Evolutionary conservation across 352 stramenopile genomes (phyloP).

Genomic region (Pythium plurisporium): DNA sequence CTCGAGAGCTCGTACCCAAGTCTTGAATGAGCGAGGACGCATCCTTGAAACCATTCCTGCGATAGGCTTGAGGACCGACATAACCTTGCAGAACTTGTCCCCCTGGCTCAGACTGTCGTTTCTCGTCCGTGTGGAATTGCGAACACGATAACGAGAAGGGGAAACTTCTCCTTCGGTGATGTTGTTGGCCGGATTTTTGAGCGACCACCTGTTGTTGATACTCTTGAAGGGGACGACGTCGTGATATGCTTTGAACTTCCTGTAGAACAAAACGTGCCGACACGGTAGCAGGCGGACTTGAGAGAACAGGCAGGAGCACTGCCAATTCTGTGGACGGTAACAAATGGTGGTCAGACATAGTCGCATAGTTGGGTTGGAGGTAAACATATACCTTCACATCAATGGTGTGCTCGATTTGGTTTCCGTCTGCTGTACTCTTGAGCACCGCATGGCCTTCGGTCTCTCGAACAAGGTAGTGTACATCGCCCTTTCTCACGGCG

Average conservation of each 20-base stretch:
- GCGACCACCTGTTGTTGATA: background rate
- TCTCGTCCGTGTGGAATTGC: background rate
- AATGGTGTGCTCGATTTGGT: background rate
- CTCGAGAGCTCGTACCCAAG: background rate
- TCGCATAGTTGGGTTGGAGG: too few species aligned
- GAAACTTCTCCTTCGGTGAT: background rate
- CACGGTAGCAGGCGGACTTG: slow-evolving; percentile 11
- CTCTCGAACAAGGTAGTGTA: background rate
- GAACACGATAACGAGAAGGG: background rate
- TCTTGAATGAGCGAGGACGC: background rate
- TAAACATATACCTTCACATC: background rate
- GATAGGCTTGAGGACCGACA: slow-evolving; percentile 4
- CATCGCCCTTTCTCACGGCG: background rate
- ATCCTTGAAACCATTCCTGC: background rate
- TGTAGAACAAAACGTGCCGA: slow-evolving; percentile 7
- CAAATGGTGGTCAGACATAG: too few species aligned
- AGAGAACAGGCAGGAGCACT: slow-evolving; percentile 6
- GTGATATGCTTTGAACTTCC: background rate
- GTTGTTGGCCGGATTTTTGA: background rate
- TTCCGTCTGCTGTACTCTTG: background rate
- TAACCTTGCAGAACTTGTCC: slow-evolving; percentile 7
- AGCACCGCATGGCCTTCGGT: background rate
- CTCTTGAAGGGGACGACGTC: background rate
- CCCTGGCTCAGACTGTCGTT: background rate
- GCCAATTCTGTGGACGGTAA: slow-evolving; percentile 2